Conservation (phyloP, 1,139 yeast genomes). For the Protomyces pachydermus region DNA sequence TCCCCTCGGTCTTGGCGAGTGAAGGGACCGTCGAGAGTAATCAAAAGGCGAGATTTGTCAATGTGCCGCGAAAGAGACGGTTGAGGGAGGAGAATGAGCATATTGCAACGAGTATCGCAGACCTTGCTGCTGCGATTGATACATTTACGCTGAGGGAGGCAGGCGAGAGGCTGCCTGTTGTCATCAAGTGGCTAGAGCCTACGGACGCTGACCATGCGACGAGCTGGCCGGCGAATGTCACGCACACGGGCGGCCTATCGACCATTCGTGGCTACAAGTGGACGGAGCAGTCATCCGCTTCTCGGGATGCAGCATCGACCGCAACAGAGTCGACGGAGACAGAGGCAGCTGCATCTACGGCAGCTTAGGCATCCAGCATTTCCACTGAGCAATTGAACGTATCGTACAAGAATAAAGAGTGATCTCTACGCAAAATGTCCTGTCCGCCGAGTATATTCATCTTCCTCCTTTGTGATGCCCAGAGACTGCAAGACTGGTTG, state of each 20-base stretch:
- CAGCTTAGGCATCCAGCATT: background rate
- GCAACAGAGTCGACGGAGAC: background rate
- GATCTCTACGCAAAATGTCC: background rate
- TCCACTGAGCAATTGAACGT: background rate
- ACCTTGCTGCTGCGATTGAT: slow-evolving; percentile 13
- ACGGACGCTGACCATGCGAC: slow-evolving; percentile 12
- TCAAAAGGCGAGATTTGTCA: background rate
- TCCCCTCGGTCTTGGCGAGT: slow-evolving; percentile 1
- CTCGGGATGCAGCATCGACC: background rate
- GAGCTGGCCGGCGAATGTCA: slow-evolving; percentile 14
- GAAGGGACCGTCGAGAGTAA: background rate
- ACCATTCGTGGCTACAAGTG: background rate
- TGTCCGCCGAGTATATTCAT: background rate
- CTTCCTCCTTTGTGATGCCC: slow-evolving; percentile 20
- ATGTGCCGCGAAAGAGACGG: slow-evolving; percentile 3
- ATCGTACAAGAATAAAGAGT: background rate
- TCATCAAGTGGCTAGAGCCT: slow-evolving; percentile 12
- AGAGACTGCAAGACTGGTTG: slow-evolving; percentile 15
- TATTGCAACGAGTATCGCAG: slow-evolving; percentile 16
- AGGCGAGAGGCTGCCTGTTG: background rate
- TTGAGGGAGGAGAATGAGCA: slow-evolving; percentile 16
- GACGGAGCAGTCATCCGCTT: background rate
- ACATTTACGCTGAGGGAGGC: slow-evolving; percentile 1
- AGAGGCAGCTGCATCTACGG: background rate
- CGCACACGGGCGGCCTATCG: background rate